Evolutionary conservation across 805 yeast species (phyloP).

Genomic region (Pichia scutulata): DNA sequence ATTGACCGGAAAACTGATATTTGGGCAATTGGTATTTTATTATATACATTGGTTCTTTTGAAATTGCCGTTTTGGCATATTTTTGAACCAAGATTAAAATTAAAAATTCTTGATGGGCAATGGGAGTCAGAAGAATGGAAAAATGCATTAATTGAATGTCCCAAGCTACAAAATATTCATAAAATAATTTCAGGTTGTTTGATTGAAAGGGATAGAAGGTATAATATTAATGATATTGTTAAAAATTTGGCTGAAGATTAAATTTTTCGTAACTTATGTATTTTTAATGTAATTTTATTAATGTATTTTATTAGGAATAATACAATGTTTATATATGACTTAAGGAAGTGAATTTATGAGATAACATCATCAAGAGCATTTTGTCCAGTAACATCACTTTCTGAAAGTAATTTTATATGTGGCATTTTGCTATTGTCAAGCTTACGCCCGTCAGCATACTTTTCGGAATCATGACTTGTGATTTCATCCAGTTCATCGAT

Average conservation of each 20-base stretch:
- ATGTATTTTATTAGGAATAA: not conserved
- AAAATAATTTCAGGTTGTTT: conserved; percentile 6
- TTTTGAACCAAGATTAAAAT: conserved; percentile 72
- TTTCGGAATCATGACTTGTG: not conserved
- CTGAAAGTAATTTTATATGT: conserved; percentile 8
- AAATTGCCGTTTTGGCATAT: conserved; percentile 76
- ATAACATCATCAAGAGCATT: not conserved
- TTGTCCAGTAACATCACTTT: conserved; percentile 8
- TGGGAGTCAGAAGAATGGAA: conserved; percentile 12
- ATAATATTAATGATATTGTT: conserved; percentile 4
- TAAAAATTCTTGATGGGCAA: conserved; percentile 62
- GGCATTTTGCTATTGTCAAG: conserved; percentile 1
- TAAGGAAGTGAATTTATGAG: not conserved
- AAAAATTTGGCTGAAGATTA: not conserved
- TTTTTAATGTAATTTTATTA: not conserved
- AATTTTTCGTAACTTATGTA: not conserved
- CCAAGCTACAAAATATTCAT: not conserved
- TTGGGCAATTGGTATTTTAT: conserved; percentile 84
- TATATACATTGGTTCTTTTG: conserved; percentile 67
- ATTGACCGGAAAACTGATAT: conserved; percentile 67
- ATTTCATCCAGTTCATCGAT: conserved; percentile 41
- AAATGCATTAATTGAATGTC: not conserved
- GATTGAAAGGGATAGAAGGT: conserved; percentile 1
- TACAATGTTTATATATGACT: not conserved
- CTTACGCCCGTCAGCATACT: not conserved